Evolutionary conservation across 2,329 filamentous ascomycete species (phyloP).

Genomic region (Botrytis pseudocinerea): DNA sequence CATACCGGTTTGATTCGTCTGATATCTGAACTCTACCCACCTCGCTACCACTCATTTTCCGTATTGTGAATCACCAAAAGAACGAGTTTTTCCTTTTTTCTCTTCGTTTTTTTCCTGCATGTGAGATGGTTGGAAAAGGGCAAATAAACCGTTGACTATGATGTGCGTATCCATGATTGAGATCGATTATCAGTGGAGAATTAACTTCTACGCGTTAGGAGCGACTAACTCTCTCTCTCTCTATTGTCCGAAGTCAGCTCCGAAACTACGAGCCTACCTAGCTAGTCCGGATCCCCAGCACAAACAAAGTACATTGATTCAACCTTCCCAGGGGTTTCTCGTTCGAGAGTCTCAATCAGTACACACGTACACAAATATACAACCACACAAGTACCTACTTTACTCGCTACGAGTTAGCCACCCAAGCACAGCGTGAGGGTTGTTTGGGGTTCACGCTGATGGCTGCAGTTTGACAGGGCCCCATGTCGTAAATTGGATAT

Average conservation of each 20-base stretch:
- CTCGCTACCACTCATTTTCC: not conserved
- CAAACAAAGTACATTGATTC: not conserved
- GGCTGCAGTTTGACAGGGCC: constrained; percentile 19
- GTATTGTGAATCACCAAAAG: not conserved
- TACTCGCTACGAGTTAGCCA: constrained; percentile 7
- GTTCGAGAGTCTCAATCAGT: not conserved
- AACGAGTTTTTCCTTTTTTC: not conserved
- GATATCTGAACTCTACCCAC: constrained; percentile 6
- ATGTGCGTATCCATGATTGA: not conserved
- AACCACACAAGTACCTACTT: not conserved
- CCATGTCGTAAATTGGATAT: constrained; percentile 16
- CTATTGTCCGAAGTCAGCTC: constrained; percentile 32
- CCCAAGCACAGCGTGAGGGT: constrained; percentile 17
- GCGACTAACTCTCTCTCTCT: constrained; percentile 13
- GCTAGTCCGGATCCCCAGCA: not conserved
- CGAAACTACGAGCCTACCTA: not conserved
- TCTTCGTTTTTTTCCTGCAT: not conserved
- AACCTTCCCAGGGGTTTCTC: not conserved
- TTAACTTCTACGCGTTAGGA: constrained; percentile 24
- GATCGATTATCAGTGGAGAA: constrained; percentile 13
- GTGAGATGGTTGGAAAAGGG: not conserved
- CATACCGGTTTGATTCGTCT: constrained; percentile 6
- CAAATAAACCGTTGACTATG: not conserved
- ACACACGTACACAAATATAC: not conserved
- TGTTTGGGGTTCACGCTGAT: constrained; percentile 8